Evolutionary conservation across 495 filamentous ascomycete genomes (phyloP).

Genomic region (Jackrogersella minutella): DNA sequence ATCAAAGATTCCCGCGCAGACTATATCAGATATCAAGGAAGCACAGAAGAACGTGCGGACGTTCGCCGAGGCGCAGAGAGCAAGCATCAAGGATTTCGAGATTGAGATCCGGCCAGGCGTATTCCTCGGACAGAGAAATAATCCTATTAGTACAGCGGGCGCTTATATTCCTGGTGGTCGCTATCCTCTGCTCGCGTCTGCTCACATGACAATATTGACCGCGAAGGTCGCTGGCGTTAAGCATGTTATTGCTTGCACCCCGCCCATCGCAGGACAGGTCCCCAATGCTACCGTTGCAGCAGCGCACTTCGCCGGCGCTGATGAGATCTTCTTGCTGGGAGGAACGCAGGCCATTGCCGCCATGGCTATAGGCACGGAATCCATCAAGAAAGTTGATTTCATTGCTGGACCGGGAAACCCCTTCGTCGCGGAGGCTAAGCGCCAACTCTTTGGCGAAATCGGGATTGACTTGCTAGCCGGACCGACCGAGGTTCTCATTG

Average conservation of each 20-base stretch:
- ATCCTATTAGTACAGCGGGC: conserved; percentile 51
- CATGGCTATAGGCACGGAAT: conserved; percentile 74
- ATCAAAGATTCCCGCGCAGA: conserved; percentile 50
- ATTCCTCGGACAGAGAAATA: conserved; percentile 58
- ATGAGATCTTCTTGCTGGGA: conserved; percentile 61
- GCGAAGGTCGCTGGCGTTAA: conserved; percentile 63
- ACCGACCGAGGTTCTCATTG: conserved; percentile 64
- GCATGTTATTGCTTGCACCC: conserved; percentile 60
- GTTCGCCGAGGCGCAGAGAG: conserved; percentile 59
- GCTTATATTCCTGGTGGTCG: conserved; percentile 62
- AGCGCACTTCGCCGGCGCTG: conserved; percentile 62
- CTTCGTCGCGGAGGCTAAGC: conserved; percentile 64
- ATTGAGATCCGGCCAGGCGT: conserved; percentile 59
- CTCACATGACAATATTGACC: conserved; percentile 66
- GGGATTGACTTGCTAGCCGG: conserved; percentile 64
- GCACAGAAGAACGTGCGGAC: conserved; percentile 59
- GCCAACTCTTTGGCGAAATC: conserved; percentile 62
- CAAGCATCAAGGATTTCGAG: conserved; percentile 57
- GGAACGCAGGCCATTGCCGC: conserved; percentile 66
- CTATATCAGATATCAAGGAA: conserved; percentile 60
- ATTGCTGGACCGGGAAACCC: conserved; percentile 63
- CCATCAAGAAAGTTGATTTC: conserved; percentile 61
- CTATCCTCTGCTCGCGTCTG: conserved; percentile 63
- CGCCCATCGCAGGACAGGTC: conserved; percentile 59
- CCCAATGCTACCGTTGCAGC: conserved; percentile 61